Evolutionary conservation across 495 filamentous ascomycete genomes (phyloP).

Genomic region (Zalerion maritima): DNA sequence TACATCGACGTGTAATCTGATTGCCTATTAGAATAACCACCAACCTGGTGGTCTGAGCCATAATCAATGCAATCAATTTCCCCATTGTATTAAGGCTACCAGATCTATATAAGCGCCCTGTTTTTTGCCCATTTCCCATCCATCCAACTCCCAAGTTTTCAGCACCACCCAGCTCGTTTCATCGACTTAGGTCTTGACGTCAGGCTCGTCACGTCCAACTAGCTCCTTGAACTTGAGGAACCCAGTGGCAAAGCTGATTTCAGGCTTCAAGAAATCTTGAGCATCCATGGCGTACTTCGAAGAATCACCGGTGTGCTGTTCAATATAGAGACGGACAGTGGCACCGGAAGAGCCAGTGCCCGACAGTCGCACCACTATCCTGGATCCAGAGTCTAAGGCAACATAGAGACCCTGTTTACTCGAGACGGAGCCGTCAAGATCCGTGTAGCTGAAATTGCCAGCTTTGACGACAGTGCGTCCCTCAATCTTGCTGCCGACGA

Average conservation of each 20-base stretch:
- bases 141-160: too few species aligned
- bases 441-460: slow-evolving; percentile 93
- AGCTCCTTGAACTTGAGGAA: slow-evolving; percentile 83
- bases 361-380: slow-evolving; percentile 85
- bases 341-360: slow-evolving; percentile 90
- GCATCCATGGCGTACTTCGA: slow-evolving; percentile 62
- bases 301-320: slow-evolving; percentile 68
- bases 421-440: slow-evolving; percentile 87
- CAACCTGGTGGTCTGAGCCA: too few species aligned
- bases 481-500: slow-evolving; percentile 66
- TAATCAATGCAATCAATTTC: too few species aligned
- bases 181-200: slow-evolving; percentile 69
- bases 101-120: too few species aligned
- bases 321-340: slow-evolving; percentile 90
- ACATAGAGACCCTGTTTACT: slow-evolving; percentile 93
- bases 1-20: too few species aligned
- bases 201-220: slow-evolving; percentile 77
- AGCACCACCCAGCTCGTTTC: too few species aligned
- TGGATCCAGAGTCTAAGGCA: slow-evolving; percentile 87
- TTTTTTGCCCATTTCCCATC: too few species aligned
- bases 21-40: too few species aligned
- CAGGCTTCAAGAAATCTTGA: slow-evolving; percentile 87
- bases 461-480: slow-evolving; percentile 76
- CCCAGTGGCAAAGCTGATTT: slow-evolving; percentile 67
- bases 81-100: too few species aligned